Evolutionary conservation across 2,329 filamentous ascomycete species (phyloP).

Genomic region (Fusarium torulosum): DNA sequence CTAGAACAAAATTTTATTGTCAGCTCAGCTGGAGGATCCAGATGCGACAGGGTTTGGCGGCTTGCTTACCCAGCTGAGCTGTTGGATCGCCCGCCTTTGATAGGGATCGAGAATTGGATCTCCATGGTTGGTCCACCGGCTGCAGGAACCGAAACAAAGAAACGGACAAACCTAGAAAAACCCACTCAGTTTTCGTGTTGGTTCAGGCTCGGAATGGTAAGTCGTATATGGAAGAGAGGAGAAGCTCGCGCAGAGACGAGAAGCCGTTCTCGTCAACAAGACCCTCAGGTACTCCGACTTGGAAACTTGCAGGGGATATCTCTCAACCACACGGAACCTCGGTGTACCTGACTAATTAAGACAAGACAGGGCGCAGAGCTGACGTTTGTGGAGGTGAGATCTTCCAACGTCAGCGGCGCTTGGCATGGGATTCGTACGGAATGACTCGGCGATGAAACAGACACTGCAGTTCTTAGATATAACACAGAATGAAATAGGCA

Average conservation of each 20-base stretch:
- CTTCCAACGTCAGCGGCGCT: constrained; percentile 38
- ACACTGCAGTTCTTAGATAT: not conserved
- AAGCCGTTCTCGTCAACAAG: constrained; percentile 28
- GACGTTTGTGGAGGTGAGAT: constrained; percentile 17
- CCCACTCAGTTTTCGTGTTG: not conserved
- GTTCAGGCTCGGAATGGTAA: constrained; percentile 17
- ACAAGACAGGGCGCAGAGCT: not conserved
- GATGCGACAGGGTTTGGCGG: constrained; percentile 23
- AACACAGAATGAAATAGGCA: not conserved
- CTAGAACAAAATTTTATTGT: constrained; percentile 18
- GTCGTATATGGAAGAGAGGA: constrained; percentile 21
- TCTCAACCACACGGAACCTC: constrained; percentile 6
- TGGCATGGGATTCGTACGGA: constrained; percentile 6
- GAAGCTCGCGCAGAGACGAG: constrained; percentile 32
- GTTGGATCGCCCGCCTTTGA: constrained; percentile 41
- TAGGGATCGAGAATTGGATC: constrained; percentile 55
- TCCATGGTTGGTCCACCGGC: constrained; percentile 50
- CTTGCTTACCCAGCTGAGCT: constrained; percentile 48
- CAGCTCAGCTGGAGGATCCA: constrained; percentile 24
- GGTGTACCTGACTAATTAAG: constrained; percentile 24
- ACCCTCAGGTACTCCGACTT: constrained; percentile 24
- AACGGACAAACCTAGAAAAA: not conserved
- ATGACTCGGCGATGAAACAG: not conserved
- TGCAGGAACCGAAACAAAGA: constrained; percentile 6
- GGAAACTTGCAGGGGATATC: constrained; percentile 19